Evolutionary conservation across 2,329 filamentous ascomycete genomes (phyloP).

Genomic region (Fusarium goolgardi): DNA sequence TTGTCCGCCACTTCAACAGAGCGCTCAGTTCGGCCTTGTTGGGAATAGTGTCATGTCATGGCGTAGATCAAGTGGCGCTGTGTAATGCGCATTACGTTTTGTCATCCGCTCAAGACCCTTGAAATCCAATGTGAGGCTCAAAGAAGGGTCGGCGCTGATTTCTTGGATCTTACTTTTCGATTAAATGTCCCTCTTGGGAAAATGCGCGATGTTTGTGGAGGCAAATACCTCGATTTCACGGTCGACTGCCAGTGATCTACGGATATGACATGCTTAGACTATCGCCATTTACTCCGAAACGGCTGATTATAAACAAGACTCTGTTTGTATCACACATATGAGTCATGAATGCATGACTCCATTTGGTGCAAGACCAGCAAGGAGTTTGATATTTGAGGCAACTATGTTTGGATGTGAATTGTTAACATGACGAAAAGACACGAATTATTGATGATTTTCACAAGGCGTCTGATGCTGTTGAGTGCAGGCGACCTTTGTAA

Average conservation of each 20-base stretch:
- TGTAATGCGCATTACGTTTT: background rate
- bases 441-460: too few relatives aligned
- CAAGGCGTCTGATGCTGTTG: too few relatives aligned
- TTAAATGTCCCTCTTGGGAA: background rate
- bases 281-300: background rate
- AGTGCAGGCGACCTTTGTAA: too few relatives aligned
- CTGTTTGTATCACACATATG: too few relatives aligned
- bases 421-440: too few relatives aligned
- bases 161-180: background rate
- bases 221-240: background rate
- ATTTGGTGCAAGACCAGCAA: too few relatives aligned
- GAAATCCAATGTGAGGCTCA: background rate
- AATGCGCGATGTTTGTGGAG: background rate
- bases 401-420: too few relatives aligned
- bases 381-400: too few relatives aligned
- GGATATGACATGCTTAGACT: background rate
- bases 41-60: slow-evolving; percentile 18
- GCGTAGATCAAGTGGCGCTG: slow-evolving; percentile 7
- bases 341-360: too few relatives aligned
- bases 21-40: slow-evolving; percentile 18
- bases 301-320: too few relatives aligned
- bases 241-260: background rate
- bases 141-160: too few relatives aligned
- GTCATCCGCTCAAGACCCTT: background rate
- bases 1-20: slow-evolving; percentile 7